A percentile compares a stretch with the other conserved stretches of the same genome.
These are phyloP conservation scores for Rhizopogon vulgaris DNA, from an alignment of 768 basidiomycete species.

Conservation along the genomic window DNA sequence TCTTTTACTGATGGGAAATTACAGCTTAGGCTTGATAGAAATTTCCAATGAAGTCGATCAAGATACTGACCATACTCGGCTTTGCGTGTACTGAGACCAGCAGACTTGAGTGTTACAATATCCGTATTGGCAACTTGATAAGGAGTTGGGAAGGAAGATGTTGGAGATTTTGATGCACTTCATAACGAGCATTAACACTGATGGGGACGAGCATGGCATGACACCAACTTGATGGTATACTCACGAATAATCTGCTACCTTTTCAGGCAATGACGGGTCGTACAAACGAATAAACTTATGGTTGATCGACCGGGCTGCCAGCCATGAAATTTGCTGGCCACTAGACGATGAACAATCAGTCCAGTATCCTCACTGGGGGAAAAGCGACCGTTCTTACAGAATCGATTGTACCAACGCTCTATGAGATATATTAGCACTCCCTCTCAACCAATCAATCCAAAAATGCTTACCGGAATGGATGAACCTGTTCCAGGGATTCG, in stretches of 20 bases:
- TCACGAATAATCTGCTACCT: conserved; percentile 44
- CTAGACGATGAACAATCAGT: conserved; percentile 25
- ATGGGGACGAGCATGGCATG: background rate
- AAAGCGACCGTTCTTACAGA: conserved; percentile 38
- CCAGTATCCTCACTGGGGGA: background rate
- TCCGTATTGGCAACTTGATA: conserved; percentile 59
- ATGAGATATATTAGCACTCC: background rate
- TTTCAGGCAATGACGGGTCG: conserved; percentile 69
- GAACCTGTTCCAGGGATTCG: conserved; percentile 65
- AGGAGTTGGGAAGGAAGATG: conserved; percentile 67
- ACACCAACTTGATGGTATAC: conserved; percentile 11
- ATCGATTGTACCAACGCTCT: conserved; percentile 72
- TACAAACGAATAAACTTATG: conserved; percentile 76
- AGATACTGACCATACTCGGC: conserved; percentile 72
- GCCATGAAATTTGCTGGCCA: conserved; percentile 80
- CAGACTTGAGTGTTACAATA: conserved; percentile 53
- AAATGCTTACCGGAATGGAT: conserved; percentile 67
- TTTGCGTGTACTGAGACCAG: conserved; percentile 80
- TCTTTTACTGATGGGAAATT: conserved; percentile 51
- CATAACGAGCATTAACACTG: background rate
- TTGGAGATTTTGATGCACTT: conserved; percentile 16
- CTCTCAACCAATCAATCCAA: background rate
- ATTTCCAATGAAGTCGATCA: background rate
- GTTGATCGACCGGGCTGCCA: conserved; percentile 78
- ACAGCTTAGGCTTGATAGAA: background rate